These are phyloP conservation scores for Colletotrichum sp. DNA, from an alignment of 2,329 filamentous ascomycete species.

Conservation along the genomic window DNA sequence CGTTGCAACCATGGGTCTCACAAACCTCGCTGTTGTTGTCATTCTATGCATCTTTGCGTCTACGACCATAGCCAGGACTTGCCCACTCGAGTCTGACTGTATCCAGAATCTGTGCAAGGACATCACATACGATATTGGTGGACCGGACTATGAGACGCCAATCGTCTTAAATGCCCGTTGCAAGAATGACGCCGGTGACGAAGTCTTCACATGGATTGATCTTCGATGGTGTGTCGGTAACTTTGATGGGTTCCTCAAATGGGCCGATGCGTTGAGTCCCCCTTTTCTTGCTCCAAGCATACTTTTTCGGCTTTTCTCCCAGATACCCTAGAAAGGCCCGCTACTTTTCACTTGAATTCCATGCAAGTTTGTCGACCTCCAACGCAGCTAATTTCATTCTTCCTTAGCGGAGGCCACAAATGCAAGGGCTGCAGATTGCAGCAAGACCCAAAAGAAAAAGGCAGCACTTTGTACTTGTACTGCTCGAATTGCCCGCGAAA, in stretches of 20 bases:
- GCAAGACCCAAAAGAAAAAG: background rate
- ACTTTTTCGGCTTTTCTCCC: rapidly evolving
- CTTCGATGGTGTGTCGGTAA: background rate
- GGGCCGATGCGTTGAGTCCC: background rate
- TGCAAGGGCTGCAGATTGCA: background rate
- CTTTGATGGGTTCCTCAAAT: background rate
- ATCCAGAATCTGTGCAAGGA: background rate
- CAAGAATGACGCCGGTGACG: background rate
- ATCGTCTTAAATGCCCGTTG: background rate
- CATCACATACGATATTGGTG: background rate
- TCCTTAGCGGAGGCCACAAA: background rate
- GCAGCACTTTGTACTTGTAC: background rate
- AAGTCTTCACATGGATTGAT: background rate
- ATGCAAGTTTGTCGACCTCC: rapidly evolving
- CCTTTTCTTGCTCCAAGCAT: background rate
- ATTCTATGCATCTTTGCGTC: background rate
- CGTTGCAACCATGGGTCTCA: background rate
- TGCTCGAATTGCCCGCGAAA: background rate
- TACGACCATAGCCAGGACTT: background rate
- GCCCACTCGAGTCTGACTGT: background rate
- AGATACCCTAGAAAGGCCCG: rapidly evolving
- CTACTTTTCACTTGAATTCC: rapidly evolving
- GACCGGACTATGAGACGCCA: background rate
- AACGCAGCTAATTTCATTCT: background rate
- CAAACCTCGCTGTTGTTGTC: background rate